These are phyloP conservation scores for Leishmania major DNA, from an alignment of 208 protist genomes.

Conservation along the genomic window DNA sequence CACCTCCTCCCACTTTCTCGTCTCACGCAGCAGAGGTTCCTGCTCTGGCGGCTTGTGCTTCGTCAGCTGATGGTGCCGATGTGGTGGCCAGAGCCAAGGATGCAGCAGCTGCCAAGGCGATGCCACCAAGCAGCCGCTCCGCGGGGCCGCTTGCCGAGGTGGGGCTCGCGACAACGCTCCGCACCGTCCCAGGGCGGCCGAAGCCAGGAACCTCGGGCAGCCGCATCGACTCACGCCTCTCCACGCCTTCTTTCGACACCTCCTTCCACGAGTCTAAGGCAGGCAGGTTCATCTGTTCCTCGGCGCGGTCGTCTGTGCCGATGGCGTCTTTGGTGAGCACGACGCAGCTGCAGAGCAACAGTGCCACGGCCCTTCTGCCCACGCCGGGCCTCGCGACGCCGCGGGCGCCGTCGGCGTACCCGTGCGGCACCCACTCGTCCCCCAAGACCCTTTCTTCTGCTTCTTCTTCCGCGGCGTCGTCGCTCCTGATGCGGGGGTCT, in stretches of 20 bases:
- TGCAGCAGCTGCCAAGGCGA: neutral
- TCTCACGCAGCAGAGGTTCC: neutral
- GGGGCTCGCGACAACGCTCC: neutral
- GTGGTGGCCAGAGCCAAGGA: neutral
- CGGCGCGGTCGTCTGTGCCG: too few relatives aligned
- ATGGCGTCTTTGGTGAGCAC: neutral
- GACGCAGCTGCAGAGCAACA: conserved; percentile 1
- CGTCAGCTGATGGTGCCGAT: neutral
- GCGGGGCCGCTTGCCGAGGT: neutral
- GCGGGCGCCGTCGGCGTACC: neutral
- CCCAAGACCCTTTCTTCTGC: neutral
- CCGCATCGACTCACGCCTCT: neutral
- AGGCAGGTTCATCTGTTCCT: neutral
- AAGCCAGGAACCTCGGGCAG: neutral
- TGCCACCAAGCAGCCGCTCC: neutral
- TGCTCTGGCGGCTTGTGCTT: neutral
- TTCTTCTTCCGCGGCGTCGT: neutral
- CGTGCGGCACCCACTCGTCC: neutral
- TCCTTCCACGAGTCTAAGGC: neutral
- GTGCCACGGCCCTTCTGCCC: neutral
- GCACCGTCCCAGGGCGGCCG: neutral
- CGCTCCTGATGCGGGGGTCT: neutral
- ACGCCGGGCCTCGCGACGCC: neutral
- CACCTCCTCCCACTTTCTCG: neutral
- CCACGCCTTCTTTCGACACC: neutral